Evolutionary conservation across 192 early-diverging fungal genomes (phyloP).

Genomic region (Umbelopsis sp.): DNA sequence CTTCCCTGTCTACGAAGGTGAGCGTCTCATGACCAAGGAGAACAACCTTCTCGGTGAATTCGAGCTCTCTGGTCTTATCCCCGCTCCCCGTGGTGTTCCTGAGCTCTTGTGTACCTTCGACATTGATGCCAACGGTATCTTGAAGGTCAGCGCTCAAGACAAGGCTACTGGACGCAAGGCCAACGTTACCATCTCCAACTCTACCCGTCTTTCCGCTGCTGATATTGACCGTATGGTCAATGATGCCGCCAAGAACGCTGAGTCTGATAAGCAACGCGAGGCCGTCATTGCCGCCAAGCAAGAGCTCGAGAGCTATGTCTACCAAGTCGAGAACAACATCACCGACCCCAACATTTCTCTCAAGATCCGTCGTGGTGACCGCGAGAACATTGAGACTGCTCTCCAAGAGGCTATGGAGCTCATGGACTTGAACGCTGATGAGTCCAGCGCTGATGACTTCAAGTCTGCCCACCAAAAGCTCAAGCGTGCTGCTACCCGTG

Average conservation of each 20-base stretch:
- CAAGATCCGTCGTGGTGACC: slow-evolving; percentile 74
- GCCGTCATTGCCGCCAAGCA: slow-evolving; percentile 80
- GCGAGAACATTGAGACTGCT: slow-evolving; percentile 72
- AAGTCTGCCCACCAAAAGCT: slow-evolving; percentile 71
- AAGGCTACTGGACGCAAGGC: slow-evolving; percentile 89
- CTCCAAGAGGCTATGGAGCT: slow-evolving; percentile 77
- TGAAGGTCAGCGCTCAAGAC: slow-evolving; percentile 90
- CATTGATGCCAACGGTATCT: slow-evolving; percentile 85
- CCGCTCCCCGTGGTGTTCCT: slow-evolving; percentile 76
- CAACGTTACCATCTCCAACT: slow-evolving; percentile 95
- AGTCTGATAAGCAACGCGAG: slow-evolving; percentile 75
- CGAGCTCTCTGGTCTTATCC: slow-evolving; percentile 77
- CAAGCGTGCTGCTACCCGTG: slow-evolving; percentile 69
- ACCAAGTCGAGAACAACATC: slow-evolving; percentile 57
- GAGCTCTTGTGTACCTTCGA: slow-evolving; percentile 86
- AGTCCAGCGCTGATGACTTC: slow-evolving; percentile 62
- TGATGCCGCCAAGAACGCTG: slow-evolving; percentile 89
- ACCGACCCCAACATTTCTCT: slow-evolving; percentile 71
- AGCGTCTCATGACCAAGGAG: slow-evolving; percentile 87
- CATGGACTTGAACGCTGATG: slow-evolving; percentile 65
- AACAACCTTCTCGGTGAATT: slow-evolving; percentile 91
- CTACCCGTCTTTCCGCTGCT: slow-evolving; percentile 83
- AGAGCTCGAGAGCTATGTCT: slow-evolving; percentile 76
- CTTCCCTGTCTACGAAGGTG: slow-evolving; percentile 87
- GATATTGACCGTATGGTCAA: slow-evolving; percentile 94